Conservation (phyloP, 352 stramenopile species). For the Globisporangium radiosum region DNA sequence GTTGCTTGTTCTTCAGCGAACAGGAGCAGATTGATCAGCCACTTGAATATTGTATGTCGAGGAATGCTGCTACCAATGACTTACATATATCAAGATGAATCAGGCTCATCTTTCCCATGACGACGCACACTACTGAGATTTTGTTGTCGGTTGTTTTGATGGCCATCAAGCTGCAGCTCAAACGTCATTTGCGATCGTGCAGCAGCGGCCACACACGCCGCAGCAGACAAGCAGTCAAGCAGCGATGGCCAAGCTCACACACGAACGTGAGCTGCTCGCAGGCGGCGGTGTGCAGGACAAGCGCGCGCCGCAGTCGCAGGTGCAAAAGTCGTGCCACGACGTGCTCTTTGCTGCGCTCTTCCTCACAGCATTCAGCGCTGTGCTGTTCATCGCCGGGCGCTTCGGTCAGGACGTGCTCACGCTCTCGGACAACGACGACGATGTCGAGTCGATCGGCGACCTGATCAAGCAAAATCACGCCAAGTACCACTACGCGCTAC, state of each 20-base stretch:
- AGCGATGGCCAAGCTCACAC: constrained; percentile 10
- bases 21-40: too few species aligned
- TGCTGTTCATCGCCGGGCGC: constrained; percentile 12
- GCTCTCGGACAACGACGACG: constrained; percentile 2
- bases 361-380: constrained; percentile 12
- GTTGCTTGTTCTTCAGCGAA: too few species aligned
- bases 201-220: background rate
- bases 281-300: constrained; percentile 12
- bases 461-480: constrained; percentile 32
- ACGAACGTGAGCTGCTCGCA: constrained; percentile 9
- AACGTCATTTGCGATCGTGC: background rate
- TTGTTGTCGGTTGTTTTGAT: background rate
- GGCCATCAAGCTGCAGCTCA: background rate
- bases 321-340: constrained; percentile 22
- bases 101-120: background rate
- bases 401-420: constrained; percentile 19
- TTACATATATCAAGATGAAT: background rate
- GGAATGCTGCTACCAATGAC: background rate
- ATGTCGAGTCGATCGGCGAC: background rate
- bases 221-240: background rate
- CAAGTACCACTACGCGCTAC: constrained; percentile 54
- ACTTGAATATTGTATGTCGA: too few species aligned
- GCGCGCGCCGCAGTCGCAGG: constrained; percentile 15
- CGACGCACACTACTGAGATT: background rate
- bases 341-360: constrained; percentile 17